Base-by-base conservation (phyloP, 2,329 filamentous ascomycete genomes). In the Berkeleyomyces basicola region DNA sequence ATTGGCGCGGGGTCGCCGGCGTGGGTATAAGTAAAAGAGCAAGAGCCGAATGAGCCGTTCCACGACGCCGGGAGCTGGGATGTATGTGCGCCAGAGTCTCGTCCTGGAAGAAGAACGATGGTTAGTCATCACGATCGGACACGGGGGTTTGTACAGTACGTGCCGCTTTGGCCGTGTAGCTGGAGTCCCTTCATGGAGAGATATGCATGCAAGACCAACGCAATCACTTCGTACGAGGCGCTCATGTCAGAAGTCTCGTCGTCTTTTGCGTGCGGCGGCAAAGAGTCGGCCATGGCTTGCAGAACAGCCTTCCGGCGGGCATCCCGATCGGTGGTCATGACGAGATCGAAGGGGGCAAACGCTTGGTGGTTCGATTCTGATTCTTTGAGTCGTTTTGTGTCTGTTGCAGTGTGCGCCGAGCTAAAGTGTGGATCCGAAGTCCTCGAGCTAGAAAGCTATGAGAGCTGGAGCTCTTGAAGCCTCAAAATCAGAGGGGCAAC, bases 1-100 rank as follows among this genome's bases (percentile, higher is more conserved):
- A 87, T 96, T 64, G 86, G 82, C 81, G 91, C 88, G 14, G 90
- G 85, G 0, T 90, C 95, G 71, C 95, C 88, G 33, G 82, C 78
- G 72, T 96, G 91, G 3, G 84, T 83, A 75, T 97, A 97, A 66
- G 90, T 83, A 73, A 97, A 96, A 63, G 86, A 82, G 71, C 89
- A 86, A 11, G 84, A 83, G 65, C 82, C 82, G 64, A 80, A 79
- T 23, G 82, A 81, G 10, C 83, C 77, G 72, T 96, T 96, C 93
- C 93, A 97, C 74, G 84, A 81, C 14, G 79, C 64, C 0, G 90
- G 88, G 2, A 97, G 79, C 40, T 84, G 78, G 7, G 81, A 82
- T 7, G 82, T 79, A 55, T 82, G 74, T 57, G 77, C 71, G 62
- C 79, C 75, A 69, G 82, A 82, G 69, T 82, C 76, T 5, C 49